A percentile compares a stretch with the other conserved stretches of the same genome.
Evolutionary conservation across 1,284 basidiomycete genomes (phyloP).

Genomic region (Anthracocystis walkeri): DNA sequence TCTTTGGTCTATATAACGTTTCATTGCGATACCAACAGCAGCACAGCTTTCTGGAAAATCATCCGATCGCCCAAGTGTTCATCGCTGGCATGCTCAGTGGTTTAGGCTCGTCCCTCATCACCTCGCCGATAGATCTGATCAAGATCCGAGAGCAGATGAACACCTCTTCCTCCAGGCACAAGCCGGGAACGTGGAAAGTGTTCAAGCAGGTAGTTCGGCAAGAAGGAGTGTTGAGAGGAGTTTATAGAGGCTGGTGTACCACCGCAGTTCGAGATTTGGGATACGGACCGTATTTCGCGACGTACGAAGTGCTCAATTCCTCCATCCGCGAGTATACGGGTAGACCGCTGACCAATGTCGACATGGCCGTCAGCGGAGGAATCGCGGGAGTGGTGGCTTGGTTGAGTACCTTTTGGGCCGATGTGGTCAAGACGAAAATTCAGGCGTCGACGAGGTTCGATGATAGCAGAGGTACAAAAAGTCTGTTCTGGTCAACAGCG

Average conservation of each 20-base stretch:
- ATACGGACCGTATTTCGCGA: constrained; percentile 63
- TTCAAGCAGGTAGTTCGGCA: constrained; percentile 34
- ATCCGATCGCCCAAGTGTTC: constrained; percentile 41
- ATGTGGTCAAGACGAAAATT: constrained; percentile 64
- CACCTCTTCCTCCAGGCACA: background rate
- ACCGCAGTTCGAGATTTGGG: constrained; percentile 57
- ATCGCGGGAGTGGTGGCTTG: constrained; percentile 62
- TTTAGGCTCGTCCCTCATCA: constrained; percentile 56
- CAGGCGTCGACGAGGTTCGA: constrained; percentile 34
- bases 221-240: constrained; percentile 37
- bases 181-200: constrained; percentile 24
- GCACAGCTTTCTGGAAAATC: background rate
- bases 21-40: constrained; percentile 40
- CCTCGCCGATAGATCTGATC: constrained; percentile 61
- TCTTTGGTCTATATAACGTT: constrained; percentile 62
- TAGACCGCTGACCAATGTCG: constrained; percentile 30
- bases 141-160: constrained; percentile 66
- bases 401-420: constrained; percentile 63
- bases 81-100: constrained; percentile 58
- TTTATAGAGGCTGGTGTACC: constrained; percentile 57
- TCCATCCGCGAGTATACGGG: constrained; percentile 12
- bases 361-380: constrained; percentile 59
- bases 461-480: background rate
- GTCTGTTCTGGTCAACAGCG: constrained; percentile 33
- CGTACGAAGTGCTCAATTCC: constrained; percentile 58